These are phyloP conservation scores for Spathaspora sp. DNA, from an alignment of 1,139 yeast species.

Conservation along the genomic window DNA sequence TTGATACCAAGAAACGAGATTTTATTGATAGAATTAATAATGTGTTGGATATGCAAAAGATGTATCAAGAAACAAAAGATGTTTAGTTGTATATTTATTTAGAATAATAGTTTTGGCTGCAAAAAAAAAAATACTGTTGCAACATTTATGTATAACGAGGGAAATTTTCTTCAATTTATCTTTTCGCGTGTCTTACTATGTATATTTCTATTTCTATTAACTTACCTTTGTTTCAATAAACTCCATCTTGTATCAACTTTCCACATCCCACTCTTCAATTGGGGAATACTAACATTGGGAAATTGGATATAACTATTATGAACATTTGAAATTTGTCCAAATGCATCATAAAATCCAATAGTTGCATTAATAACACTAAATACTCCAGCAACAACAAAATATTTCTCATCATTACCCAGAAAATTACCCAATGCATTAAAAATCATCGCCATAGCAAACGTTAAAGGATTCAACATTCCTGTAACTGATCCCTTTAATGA, in stretches of 20 bases:
- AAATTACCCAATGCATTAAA: background rate
- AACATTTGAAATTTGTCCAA: conserved; percentile 20
- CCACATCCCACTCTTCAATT: background rate
- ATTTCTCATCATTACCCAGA: background rate
- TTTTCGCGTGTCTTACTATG: background rate
- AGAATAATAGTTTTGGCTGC: background rate
- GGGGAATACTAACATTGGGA: background rate
- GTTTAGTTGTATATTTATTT: conserved; percentile 1
- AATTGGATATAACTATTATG: conserved; percentile 29
- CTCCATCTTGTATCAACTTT: background rate
- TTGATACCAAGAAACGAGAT: conserved; percentile 17
- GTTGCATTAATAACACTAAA: background rate
- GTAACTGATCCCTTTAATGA: background rate
- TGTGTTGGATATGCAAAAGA: conserved; percentile 5
- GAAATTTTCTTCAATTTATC: too few relatives aligned
- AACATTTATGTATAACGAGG: too few relatives aligned
- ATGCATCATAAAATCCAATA: background rate
- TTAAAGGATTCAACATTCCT: background rate
- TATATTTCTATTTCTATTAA: background rate
- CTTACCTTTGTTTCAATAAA: background rate
- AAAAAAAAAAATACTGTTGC: too few relatives aligned
- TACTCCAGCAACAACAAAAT: background rate
- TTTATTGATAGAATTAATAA: conserved; percentile 19
- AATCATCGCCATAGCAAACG: background rate
- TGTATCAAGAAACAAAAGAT: conserved; percentile 2